Evolutionary conservation across 192 early-diverging fungal genomes (phyloP).

Genomic region (Chytriomyces confervae): DNA sequence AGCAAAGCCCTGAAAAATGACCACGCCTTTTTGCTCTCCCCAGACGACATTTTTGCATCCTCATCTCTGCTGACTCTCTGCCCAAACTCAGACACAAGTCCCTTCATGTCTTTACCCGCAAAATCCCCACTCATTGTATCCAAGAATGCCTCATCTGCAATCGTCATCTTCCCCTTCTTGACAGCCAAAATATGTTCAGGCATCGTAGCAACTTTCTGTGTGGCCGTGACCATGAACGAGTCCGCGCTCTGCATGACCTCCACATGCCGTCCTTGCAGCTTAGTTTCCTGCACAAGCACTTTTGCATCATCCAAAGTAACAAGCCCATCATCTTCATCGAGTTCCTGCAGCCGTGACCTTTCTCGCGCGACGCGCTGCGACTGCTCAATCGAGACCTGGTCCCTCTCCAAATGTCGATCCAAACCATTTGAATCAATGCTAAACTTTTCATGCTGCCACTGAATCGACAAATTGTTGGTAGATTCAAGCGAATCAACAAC

Average conservation of each 20-base stretch:
- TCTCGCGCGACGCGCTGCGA: no score
- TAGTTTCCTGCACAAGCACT: slow-evolving; percentile 22
- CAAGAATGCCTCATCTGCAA: slow-evolving; percentile 28
- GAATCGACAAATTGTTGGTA: background rate
- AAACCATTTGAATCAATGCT: slow-evolving; percentile 2
- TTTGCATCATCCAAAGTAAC: slow-evolving; percentile 33
- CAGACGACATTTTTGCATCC: background rate
- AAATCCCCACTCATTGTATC: slow-evolving; percentile 31
- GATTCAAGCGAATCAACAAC: slow-evolving; percentile 44
- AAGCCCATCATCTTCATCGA: slow-evolving; percentile 13
- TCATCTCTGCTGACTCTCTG: background rate
- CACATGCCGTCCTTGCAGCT: slow-evolving; percentile 23
- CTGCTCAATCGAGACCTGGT: no score
- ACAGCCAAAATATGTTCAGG: background rate
- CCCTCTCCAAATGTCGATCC: background rate
- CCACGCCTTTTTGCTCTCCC: slow-evolving; percentile 12
- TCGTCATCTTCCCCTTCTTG: background rate
- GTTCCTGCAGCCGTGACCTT: no score
- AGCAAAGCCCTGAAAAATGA: slow-evolving; percentile 18
- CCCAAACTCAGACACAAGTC: slow-evolving; percentile 30
- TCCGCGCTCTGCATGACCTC: slow-evolving; percentile 25
- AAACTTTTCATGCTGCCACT: slow-evolving; percentile 15
- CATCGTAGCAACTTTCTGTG: background rate
- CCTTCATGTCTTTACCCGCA: slow-evolving; percentile 33
- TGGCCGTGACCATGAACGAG: background rate